Evolutionary conservation across 371 early-diverging fungal species (phyloP).

Genomic region (Rhizopus sp.): DNA sequence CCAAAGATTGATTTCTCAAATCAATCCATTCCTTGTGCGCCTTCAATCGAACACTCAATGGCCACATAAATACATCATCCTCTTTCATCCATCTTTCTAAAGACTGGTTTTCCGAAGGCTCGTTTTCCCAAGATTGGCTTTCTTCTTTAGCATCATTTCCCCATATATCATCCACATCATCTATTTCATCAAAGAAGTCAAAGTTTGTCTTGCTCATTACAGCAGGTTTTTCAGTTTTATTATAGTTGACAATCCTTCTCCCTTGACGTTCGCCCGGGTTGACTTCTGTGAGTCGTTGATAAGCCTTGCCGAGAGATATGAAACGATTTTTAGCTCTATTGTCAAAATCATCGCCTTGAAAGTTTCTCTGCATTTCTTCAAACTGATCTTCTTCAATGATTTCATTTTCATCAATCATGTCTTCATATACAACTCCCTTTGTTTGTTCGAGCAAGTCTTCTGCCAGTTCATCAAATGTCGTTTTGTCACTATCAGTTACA

Average conservation of each 20-base stretch:
- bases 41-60: slow-evolving; percentile 49
- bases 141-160: slow-evolving; percentile 4
- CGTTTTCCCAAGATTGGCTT: background rate
- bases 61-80: slow-evolving; percentile 58
- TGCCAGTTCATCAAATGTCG: slow-evolving; percentile 23
- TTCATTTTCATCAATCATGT: slow-evolving; percentile 44
- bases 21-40: slow-evolving; percentile 63
- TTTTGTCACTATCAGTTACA: slow-evolving; percentile 16
- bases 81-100: slow-evolving; percentile 46
- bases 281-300: slow-evolving; percentile 20
- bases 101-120: slow-evolving; percentile 12
- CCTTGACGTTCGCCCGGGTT: slow-evolving; percentile 15
- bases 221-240: slow-evolving; percentile 20
- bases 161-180: slow-evolving; percentile 11
- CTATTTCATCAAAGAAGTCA: slow-evolving; percentile 33
- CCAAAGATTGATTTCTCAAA: slow-evolving; percentile 31
- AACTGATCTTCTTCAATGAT: slow-evolving; percentile 61
- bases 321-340: slow-evolving; percentile 19
- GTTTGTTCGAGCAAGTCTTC: slow-evolving; percentile 35
- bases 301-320: slow-evolving; percentile 42
- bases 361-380: slow-evolving; percentile 48
- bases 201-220: slow-evolving; percentile 17
- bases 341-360: slow-evolving; percentile 41
- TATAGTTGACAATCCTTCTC: slow-evolving; percentile 41
- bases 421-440: slow-evolving; percentile 35